Conservation (phyloP, 805 yeast genomes). For the Vanderwaltozyma verrucispora region DNA sequence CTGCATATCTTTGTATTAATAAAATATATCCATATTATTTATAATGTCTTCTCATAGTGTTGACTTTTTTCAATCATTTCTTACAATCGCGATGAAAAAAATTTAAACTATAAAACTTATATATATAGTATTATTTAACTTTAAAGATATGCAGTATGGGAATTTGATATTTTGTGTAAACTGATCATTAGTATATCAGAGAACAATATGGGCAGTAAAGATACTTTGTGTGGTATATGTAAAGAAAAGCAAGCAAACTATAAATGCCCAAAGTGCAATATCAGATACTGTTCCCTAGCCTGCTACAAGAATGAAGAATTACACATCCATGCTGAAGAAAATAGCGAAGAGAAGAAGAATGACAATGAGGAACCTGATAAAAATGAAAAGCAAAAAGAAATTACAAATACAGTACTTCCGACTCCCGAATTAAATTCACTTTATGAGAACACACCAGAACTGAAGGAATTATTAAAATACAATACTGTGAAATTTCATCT, state of each 20-base stretch:
- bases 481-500: slow-evolving; percentile 46
- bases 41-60: too few relatives aligned
- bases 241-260: slow-evolving; percentile 29
- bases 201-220: not conserved
- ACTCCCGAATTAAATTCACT: slow-evolving; percentile 24
- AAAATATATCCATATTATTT: too few relatives aligned
- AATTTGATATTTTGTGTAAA: too few relatives aligned
- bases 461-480: slow-evolving; percentile 37
- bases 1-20: too few relatives aligned
- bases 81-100: too few relatives aligned
- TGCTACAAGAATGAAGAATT: slow-evolving; percentile 39
- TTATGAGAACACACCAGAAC: slow-evolving; percentile 29
- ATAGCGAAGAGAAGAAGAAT: not conserved
- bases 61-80: too few relatives aligned
- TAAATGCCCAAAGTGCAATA: slow-evolving; percentile 39
- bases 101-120: too few relatives aligned
- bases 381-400: too few relatives aligned
- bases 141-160: too few relatives aligned
- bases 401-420: not conserved
- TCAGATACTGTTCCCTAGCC: slow-evolving; percentile 43
- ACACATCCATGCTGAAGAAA: slow-evolving; percentile 18
- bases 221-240: slow-evolving; percentile 28
- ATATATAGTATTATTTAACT: too few relatives aligned
- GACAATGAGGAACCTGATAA: not conserved
- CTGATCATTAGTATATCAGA: too few relatives aligned